phyloP scores from a whole-genome alignment of 306 rosid species.

The Citrullus colocynthis region DNA sequence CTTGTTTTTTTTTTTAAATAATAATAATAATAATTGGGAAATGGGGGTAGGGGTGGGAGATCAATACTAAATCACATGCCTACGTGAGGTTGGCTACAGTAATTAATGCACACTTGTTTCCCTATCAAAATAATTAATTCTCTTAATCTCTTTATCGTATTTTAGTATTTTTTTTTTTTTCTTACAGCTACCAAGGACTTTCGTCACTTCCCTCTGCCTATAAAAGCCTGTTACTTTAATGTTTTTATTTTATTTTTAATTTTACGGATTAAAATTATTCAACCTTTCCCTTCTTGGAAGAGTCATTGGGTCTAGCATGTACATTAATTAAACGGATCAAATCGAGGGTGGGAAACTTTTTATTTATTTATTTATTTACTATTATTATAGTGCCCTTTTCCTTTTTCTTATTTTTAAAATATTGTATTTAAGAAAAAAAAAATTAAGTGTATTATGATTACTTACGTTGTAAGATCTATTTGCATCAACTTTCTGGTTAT shows the following conservation, averaged over 20 bases:
- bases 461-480: no score
- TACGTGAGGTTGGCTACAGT: neutral
- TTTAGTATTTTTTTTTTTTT: neutral
- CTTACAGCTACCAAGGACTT: neutral
- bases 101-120: conserved; percentile 1
- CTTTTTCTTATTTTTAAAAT: no score
- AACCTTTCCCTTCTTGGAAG: neutral
- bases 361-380: neutral
- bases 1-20: no score
- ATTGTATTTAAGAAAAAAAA: no score
- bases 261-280: neutral
- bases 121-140: neutral
- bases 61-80: neutral
- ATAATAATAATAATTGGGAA: neutral
- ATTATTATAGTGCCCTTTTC: neutral
- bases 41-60: neutral
- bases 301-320: neutral
- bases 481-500: no score
- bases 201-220: neutral
- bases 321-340: neutral
- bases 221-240: neutral
- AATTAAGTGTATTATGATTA: no score
- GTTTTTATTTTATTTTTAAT: neutral
- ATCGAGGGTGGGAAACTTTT: neutral
- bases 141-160: neutral